Evolutionary conservation across 768 basidiomycete species (phyloP).

Genomic region (Naematelia encephala): DNA sequence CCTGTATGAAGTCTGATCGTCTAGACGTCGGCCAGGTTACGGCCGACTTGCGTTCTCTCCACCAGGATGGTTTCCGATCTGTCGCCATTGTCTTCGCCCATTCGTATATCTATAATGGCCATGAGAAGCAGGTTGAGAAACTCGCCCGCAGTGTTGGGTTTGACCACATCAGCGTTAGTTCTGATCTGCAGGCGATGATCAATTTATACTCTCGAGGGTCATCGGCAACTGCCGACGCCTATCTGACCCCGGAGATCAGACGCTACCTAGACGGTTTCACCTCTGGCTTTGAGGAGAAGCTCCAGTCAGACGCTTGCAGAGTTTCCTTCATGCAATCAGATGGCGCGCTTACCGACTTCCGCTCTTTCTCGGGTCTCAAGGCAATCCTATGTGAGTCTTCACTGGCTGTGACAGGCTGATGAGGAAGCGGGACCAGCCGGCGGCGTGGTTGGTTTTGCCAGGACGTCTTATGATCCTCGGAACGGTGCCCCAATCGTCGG

Average conservation of each 20-base stretch:
- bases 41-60: constrained; percentile 65
- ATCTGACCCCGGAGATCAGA: constrained; percentile 81
- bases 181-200: constrained; percentile 50
- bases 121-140: constrained; percentile 69
- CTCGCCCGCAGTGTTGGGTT: constrained; percentile 82
- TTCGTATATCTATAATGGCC: constrained; percentile 85
- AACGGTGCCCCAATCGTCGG: constrained; percentile 74
- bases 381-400: constrained; percentile 65
- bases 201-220: constrained; percentile 82
- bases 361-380: constrained; percentile 86
- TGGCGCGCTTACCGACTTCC: constrained; percentile 54
- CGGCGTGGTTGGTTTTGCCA: constrained; percentile 88
- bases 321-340: constrained; percentile 97
- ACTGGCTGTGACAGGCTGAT: not conserved
- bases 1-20: not conserved
- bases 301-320: constrained; percentile 53
- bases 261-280: constrained; percentile 91
- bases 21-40: constrained; percentile 60
- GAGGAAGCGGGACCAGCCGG: constrained; percentile 64
- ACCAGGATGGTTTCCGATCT: constrained; percentile 77
- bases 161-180: constrained; percentile 77
- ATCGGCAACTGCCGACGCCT: constrained; percentile 90
- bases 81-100: constrained; percentile 86
- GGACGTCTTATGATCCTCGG: constrained; percentile 79
- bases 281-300: constrained; percentile 70